Evolutionary conservation across 306 rosid genomes (phyloP), one percentile per base, ranked within the genome.

Genomic region (Rosa multiflora): DNA sequence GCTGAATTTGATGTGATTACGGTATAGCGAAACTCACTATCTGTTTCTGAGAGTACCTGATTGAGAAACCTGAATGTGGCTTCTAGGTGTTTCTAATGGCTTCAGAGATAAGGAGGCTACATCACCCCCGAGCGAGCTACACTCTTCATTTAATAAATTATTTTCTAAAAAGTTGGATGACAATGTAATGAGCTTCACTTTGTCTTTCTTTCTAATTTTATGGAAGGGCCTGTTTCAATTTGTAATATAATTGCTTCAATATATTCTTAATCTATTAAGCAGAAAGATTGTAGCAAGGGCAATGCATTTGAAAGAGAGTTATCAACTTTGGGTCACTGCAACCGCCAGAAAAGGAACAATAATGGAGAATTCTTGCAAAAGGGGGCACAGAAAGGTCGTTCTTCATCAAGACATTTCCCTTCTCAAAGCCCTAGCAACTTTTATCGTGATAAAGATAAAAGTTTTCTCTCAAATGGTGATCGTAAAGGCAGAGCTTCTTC

Each of bases 81-180:
- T 85, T 84, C 68, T 80, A 91, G 97, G 90, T 62, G 68, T 58
- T 72, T 82, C 79, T 76, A 48, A 72, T 76, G 86, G 67, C 80
- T 72, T 72, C 72, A 89, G 80, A 76, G 71, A 82, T 72, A 89
- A 86, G 74, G 90, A 85, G 75, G 76, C 62, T 78, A 3, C 73
- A 67, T 40, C 82, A 67, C 74, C 89, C 87, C 83, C 73, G 53
- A 75, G 49, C 64, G 82, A 58, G 67, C 15, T 75, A 74, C 67
- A n/a, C 52, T 53, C 90, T 61, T 5, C 85, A 73, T 95, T 92
- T 82, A 48, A 84, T 42, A 43, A 92, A 73, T 18, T 11, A 59
- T 85, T 95, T 53, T 20, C n/a, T 72, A 72, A 76, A 81, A 88
- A 86, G 87, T 67, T 94, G 68, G 84, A 86, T 51, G 86, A 76